phyloP scores from a whole-genome alignment of 148 eudicot species.

The Bassia scoparia region DNA sequence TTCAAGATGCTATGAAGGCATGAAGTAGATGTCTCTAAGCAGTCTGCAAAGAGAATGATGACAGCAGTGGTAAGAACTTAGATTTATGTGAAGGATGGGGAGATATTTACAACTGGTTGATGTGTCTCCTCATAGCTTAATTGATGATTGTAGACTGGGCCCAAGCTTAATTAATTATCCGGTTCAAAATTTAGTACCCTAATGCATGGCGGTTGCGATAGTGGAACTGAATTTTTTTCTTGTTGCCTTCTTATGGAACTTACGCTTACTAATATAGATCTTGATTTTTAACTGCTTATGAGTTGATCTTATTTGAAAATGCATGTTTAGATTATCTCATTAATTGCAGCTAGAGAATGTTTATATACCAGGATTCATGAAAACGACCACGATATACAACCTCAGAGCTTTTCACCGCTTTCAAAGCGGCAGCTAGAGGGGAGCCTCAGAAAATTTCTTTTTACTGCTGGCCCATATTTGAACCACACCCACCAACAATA shows the following conservation, averaged over 20 bases:
- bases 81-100: not conserved
- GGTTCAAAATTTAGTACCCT: not conserved
- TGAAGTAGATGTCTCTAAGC: not conserved
- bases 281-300: not conserved
- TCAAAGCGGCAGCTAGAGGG: conserved; percentile 77
- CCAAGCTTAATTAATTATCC: not conserved
- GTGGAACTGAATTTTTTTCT: too few relatives aligned
- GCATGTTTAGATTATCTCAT: not conserved
- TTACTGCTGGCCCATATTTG: conserved; percentile 96
- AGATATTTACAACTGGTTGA: not conserved
- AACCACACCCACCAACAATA: conserved; percentile 99
- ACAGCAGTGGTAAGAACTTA: not conserved
- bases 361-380: conserved; percentile 69
- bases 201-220: not conserved
- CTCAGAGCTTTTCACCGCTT: conserved; percentile 86
- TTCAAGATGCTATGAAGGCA: not conserved
- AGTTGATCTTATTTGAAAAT: not conserved
- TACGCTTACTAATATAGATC: not conserved
- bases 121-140: not conserved
- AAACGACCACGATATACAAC: conserved; percentile 95
- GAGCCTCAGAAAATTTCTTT: conserved; percentile 92
- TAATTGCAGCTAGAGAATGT: not conserved
- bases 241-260: too few relatives aligned
- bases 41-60: not conserved
- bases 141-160: not conserved